phyloP scores from a whole-genome alignment of 345 rosid species.

The Eucalyptus marginata region DNA sequence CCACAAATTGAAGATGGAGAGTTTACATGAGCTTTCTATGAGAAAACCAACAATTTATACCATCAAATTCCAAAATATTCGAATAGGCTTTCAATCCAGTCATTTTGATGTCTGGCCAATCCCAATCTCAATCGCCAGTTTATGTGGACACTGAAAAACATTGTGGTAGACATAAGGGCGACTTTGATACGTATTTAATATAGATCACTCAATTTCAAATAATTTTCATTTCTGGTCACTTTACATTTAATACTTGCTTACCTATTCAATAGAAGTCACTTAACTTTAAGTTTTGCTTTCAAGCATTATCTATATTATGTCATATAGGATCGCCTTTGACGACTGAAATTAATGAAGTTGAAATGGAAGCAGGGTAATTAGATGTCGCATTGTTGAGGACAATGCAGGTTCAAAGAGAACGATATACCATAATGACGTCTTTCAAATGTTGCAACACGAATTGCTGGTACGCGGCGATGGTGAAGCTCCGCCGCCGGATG shows the following conservation, averaged over 20 bases:
- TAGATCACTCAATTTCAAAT: not conserved
- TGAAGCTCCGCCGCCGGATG: constrained; percentile 31
- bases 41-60: not conserved
- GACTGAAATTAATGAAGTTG: not conserved
- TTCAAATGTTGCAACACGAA: constrained; percentile 32
- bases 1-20: not conserved
- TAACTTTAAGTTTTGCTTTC: not conserved
- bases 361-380: not conserved
- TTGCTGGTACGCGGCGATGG: constrained; percentile 37
- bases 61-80: not conserved
- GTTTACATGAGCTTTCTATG: not conserved
- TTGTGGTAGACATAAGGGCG: not conserved
- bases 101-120: not conserved
- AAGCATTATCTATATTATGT: not conserved
- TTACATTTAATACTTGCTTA: not conserved
- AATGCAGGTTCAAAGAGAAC: not conserved
- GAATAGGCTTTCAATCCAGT: not conserved
- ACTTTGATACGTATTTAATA: not conserved
- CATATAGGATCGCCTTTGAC: not conserved
- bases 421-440: constrained; percentile 38
- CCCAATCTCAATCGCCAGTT: not conserved
- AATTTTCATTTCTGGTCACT: not conserved
- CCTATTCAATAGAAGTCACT: not conserved
- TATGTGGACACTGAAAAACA: not conserved
- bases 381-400: not conserved